Conservation (phyloP, 345 rosid genomes). For the Ceriops decandra region DNA sequence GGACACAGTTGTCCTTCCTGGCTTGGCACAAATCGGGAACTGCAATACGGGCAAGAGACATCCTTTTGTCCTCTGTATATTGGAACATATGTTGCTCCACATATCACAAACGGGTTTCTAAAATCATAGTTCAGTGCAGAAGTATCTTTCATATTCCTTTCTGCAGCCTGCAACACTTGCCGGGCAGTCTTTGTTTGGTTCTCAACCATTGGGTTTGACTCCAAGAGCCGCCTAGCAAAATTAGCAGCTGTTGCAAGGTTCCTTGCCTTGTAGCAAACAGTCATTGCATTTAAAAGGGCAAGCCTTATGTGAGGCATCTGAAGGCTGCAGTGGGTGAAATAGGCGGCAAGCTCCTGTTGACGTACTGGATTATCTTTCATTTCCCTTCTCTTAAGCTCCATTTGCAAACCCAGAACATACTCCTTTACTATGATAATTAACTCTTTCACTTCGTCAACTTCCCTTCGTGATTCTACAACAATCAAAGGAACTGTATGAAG, state of each 20-base stretch:
- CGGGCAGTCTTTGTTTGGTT: constrained; percentile 75
- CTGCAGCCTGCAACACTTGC: constrained; percentile 73
- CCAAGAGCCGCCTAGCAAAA: constrained; percentile 78
- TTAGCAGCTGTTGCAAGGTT: constrained; percentile 72
- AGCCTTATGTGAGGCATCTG: constrained; percentile 79
- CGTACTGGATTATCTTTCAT: constrained; percentile 58
- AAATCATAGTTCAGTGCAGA: constrained; percentile 75
- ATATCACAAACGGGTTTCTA: constrained; percentile 88
- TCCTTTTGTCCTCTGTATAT: constrained; percentile 90
- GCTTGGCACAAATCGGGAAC: constrained; percentile 68
- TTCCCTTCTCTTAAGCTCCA: constrained; percentile 86
- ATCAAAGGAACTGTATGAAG: constrained; percentile 91
- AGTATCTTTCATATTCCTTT: constrained; percentile 68
- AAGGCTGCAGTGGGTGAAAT: constrained; percentile 92
- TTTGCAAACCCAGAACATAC: constrained; percentile 75
- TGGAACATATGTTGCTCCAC: constrained; percentile 86
- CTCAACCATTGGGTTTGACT: constrained; percentile 68
- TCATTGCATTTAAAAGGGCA: constrained; percentile 73
- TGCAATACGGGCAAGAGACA: constrained; percentile 80
- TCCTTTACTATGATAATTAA: constrained; percentile 70
- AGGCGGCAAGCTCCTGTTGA: constrained; percentile 97
- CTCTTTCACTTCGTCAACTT: constrained; percentile 94
- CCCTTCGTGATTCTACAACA: constrained; percentile 91
- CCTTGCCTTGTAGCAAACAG: constrained; percentile 70
- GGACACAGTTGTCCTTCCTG: constrained; percentile 72